Evolutionary conservation across 306 rosid genomes (phyloP).

Genomic region (Dalbergia cochinchinensis): DNA sequence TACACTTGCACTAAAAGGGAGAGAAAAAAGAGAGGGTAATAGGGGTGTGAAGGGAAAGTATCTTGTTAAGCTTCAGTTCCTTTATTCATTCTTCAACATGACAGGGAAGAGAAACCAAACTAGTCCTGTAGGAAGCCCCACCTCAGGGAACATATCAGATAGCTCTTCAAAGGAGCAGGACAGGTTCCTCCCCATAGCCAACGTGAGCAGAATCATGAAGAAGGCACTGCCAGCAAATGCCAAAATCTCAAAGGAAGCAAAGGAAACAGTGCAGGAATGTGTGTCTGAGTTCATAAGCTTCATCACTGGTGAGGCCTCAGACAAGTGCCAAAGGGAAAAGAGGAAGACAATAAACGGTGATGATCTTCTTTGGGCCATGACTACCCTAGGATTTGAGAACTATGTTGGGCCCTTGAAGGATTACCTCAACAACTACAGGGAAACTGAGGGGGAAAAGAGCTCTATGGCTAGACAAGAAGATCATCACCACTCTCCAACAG

Average conservation of each 20-base stretch:
- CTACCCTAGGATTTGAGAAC: conserved; percentile 81
- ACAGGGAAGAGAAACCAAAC: conserved; percentile 62
- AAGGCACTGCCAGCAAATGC: conserved; percentile 85
- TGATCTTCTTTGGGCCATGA: conserved; percentile 94
- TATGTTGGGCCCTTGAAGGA: conserved; percentile 77
- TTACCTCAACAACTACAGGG: conserved; percentile 77
- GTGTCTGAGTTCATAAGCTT: conserved; percentile 93
- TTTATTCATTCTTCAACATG: conserved; percentile 50
- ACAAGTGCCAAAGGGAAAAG: conserved; percentile 85
- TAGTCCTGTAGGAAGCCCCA: conserved; percentile 80
- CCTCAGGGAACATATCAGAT: conserved; percentile 73
- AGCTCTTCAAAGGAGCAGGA: conserved; percentile 75
- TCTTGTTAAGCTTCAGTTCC: conserved; percentile 32
- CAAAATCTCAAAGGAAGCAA: conserved; percentile 87
- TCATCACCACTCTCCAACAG: conserved; percentile 51
- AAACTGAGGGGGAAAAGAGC: conserved; percentile 74
- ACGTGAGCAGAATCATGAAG: conserved; percentile 89
- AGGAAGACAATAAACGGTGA: conserved; percentile 91
- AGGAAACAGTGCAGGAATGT: conserved; percentile 87
- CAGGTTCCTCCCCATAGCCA: conserved; percentile 87
- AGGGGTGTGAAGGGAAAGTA: background rate
- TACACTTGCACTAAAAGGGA: conserved; percentile 28
- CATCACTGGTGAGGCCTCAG: conserved; percentile 93
- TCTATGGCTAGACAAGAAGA: conserved; percentile 57
- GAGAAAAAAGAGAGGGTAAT: background rate